Conservation (phyloP, 2,329 filamentous ascomycete species). For the Aspergillus proliferans region DNA sequence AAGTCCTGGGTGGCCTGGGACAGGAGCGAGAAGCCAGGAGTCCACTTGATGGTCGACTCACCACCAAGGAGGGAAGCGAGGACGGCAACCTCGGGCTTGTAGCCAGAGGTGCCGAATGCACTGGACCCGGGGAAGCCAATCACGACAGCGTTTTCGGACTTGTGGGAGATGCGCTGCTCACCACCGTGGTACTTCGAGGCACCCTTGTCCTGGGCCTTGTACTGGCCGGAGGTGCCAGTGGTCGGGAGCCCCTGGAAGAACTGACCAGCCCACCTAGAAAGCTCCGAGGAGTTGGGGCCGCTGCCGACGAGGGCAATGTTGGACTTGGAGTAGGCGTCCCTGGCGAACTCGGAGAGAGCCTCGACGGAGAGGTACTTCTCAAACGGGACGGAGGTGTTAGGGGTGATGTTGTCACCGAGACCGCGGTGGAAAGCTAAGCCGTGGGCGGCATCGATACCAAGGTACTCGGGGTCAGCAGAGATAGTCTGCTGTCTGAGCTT, state of each 20-base stretch:
- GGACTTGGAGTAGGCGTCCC: slow-evolving; percentile 74
- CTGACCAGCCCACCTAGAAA: slow-evolving; percentile 84
- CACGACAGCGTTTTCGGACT: slow-evolving; percentile 72
- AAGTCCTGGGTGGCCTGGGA: slow-evolving; percentile 67
- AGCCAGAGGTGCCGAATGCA: slow-evolving; percentile 60
- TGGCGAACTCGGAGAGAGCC: slow-evolving; percentile 67
- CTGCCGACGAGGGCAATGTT: slow-evolving; percentile 91
- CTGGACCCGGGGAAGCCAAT: slow-evolving; percentile 90
- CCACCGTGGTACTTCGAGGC: slow-evolving; percentile 87
- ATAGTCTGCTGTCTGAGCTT: slow-evolving; percentile 70
- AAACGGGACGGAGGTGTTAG: slow-evolving; percentile 63
- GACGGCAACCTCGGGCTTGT: slow-evolving; percentile 86
- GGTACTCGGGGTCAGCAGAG: slow-evolving; percentile 54
- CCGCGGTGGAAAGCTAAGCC: slow-evolving; percentile 86
- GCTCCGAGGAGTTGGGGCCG: slow-evolving; percentile 67
- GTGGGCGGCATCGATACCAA: slow-evolving; percentile 83
- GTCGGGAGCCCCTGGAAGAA: slow-evolving; percentile 74
- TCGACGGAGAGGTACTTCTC: slow-evolving; percentile 75
- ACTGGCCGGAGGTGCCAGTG: slow-evolving; percentile 43
- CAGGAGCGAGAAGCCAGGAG: slow-evolving; percentile 83
- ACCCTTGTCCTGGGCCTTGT: slow-evolving; percentile 52
- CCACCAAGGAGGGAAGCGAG: slow-evolving; percentile 86
- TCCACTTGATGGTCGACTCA: slow-evolving; percentile 90
- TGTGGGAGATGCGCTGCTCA: slow-evolving; percentile 80
- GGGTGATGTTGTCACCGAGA: slow-evolving; percentile 72